These are phyloP conservation scores for Nakazawaea ambrosiae DNA, from an alignment of 805 yeast species.

Conservation along the genomic window DNA sequence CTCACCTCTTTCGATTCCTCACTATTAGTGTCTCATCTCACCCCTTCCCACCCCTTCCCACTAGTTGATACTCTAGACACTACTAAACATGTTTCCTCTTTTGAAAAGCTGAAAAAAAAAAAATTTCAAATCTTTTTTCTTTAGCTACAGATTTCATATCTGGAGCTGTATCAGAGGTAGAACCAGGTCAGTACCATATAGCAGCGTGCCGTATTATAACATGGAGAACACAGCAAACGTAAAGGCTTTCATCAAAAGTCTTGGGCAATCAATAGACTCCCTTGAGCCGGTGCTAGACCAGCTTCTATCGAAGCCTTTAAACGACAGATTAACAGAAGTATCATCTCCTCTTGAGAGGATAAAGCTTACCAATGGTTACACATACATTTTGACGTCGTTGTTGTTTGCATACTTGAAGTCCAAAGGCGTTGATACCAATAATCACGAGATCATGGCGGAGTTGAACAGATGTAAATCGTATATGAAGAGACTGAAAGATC, in stretches of 20 bases:
- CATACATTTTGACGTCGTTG: slow-evolving; percentile 50
- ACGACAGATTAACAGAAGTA: slow-evolving; percentile 25
- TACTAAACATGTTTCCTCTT: too few species aligned
- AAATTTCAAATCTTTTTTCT: too few species aligned
- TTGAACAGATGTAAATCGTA: slow-evolving; percentile 60
- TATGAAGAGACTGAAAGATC: slow-evolving; percentile 48
- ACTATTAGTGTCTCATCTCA: too few species aligned
- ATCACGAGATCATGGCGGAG: slow-evolving; percentile 63
- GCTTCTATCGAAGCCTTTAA: slow-evolving; percentile 30
- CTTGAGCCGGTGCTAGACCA: slow-evolving; percentile 29
- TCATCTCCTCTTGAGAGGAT: slow-evolving; percentile 22
- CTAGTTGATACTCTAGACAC: too few species aligned
- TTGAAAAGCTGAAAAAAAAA: too few species aligned
- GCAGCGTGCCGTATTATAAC: too few species aligned
- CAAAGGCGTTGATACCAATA: slow-evolving; percentile 46
- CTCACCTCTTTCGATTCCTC: too few species aligned
- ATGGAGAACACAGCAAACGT: slow-evolving; percentile 44
- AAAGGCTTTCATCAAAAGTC: slow-evolving; percentile 29
- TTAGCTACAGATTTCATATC: too few species aligned
- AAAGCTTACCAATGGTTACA: slow-evolving; percentile 26
- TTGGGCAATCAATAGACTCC: slow-evolving; percentile 29
- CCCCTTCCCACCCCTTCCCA: too few species aligned
- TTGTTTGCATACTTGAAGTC: slow-evolving; percentile 54
- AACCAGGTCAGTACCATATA: too few species aligned
- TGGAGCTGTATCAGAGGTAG: too few species aligned